Evolutionary conservation across 2,329 filamentous ascomycete species (phyloP).

Genomic region (Monosporascus sp.): DNA sequence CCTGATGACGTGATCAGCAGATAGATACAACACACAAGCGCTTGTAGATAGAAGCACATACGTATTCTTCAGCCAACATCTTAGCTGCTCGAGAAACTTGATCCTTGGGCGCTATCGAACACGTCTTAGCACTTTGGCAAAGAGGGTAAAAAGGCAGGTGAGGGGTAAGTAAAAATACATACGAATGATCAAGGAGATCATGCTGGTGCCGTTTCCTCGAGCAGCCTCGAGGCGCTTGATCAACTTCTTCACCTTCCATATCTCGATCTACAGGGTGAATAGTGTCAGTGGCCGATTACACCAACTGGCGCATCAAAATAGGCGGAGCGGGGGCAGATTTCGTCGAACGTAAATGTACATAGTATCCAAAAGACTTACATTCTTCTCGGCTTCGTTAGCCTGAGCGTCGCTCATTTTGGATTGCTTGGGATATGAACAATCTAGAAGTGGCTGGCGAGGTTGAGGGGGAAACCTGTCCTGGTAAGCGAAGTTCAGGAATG

Average conservation of each 20-base stretch:
- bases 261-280: conserved; percentile 53
- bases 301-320: conserved; percentile 11
- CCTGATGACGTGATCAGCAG: conserved; percentile 46
- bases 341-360: background rate
- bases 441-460: background rate
- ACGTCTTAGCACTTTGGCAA: conserved; percentile 13
- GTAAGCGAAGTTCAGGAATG: background rate
- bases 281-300: conserved; percentile 15
- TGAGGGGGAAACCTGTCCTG: background rate
- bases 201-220: conserved; percentile 96
- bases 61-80: conserved; percentile 99
- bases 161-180: conserved; percentile 33
- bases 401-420: conserved; percentile 81
- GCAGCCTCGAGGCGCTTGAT: conserved; percentile 98
- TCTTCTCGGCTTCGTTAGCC: conserved; percentile 96
- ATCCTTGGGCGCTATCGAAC: conserved; percentile 78
- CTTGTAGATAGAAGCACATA: conserved; percentile 41
- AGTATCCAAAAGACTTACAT: conserved; percentile 46
- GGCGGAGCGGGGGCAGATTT: conserved; percentile 3
- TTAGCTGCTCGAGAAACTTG: conserved; percentile 94
- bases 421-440: conserved; percentile 8
- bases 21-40: conserved; percentile 1
- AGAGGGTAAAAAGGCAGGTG: conserved; percentile 15
- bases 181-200: conserved; percentile 99
- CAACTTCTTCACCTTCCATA: conserved; percentile 99